These are phyloP conservation scores for Termitomyces eurrhizus DNA, from an alignment of 768 basidiomycete species.

Conservation along the genomic window DNA sequence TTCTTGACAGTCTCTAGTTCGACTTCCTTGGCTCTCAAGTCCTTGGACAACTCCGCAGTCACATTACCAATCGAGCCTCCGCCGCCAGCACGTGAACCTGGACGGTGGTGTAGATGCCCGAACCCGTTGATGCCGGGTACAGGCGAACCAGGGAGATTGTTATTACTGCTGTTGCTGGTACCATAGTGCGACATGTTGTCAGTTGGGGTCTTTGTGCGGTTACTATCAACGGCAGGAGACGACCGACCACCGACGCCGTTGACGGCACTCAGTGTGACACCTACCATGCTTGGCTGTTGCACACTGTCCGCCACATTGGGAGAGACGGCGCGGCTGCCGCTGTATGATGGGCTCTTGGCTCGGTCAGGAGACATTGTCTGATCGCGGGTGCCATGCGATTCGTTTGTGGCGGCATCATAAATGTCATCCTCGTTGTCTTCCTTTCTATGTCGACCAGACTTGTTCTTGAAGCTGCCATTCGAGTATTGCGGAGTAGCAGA, in stretches of 20 bases:
- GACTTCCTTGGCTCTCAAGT: slow-evolving; percentile 76
- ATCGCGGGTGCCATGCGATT: slow-evolving; percentile 34
- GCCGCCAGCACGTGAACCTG: slow-evolving; percentile 33
- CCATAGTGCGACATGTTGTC: slow-evolving; percentile 30
- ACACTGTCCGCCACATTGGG: slow-evolving; percentile 36
- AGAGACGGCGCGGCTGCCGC: slow-evolving; percentile 55
- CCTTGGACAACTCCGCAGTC: slow-evolving; percentile 71
- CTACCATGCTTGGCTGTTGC: slow-evolving; percentile 46
- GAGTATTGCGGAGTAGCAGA: slow-evolving; percentile 30
- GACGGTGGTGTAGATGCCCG: slow-evolving; percentile 35
- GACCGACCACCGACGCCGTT: slow-evolving; percentile 39
- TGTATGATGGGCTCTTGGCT: slow-evolving; percentile 57
- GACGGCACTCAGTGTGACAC: slow-evolving; percentile 44
- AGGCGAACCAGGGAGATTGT: slow-evolving; percentile 37
- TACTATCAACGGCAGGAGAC: slow-evolving; percentile 46
- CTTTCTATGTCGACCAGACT: slow-evolving; percentile 47
- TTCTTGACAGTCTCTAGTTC: slow-evolving; percentile 76
- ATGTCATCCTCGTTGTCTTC: slow-evolving; percentile 57
- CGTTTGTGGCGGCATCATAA: slow-evolving; percentile 41
- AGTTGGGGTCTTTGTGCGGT: slow-evolving; percentile 44
- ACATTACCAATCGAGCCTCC: slow-evolving; percentile 64
- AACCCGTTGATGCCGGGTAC: slow-evolving; percentile 48
- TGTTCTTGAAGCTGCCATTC: slow-evolving; percentile 41
- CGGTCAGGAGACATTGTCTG: slow-evolving; percentile 56
- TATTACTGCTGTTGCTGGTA: slow-evolving; percentile 16